phyloP scores from a whole-genome alignment of 1,284 basidiomycete species.

The Chalciporus piperatoides region DNA sequence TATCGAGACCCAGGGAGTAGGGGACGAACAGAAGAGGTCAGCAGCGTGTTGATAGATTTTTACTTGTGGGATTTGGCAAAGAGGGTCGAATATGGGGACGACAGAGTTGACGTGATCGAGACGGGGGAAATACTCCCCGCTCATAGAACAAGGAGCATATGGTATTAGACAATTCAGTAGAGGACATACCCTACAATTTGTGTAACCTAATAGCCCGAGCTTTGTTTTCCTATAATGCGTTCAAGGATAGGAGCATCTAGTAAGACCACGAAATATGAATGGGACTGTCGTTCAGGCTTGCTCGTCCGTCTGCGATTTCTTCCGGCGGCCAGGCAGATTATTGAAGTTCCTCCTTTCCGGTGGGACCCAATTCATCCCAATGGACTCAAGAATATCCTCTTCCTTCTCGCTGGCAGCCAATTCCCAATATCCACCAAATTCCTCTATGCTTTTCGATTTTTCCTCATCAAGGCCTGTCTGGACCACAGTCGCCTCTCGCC shows the following conservation, averaged over 20 bases:
- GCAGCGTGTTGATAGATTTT: slow-evolving; percentile 81
- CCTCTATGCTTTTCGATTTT: slow-evolving; percentile 9
- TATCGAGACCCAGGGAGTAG: background rate
- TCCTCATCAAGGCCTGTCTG: background rate
- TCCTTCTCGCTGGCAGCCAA: slow-evolving; percentile 23
- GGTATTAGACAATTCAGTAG: slow-evolving; percentile 53
- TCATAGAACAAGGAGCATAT: slow-evolving; percentile 77
- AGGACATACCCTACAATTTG: slow-evolving; percentile 8
- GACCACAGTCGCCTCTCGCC: slow-evolving; percentile 25
- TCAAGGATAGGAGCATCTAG: background rate
- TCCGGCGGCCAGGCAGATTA: slow-evolving; percentile 11
- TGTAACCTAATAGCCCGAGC: slow-evolving; percentile 2
- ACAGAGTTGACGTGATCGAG: slow-evolving; percentile 52
- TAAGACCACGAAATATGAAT: background rate
- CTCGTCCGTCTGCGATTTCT: slow-evolving; percentile 6
- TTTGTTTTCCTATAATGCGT: background rate
- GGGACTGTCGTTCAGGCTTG: slow-evolving; percentile 5
- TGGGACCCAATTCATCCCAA: slow-evolving; percentile 28
- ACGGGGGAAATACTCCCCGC: slow-evolving; percentile 61
- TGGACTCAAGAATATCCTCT: slow-evolving; percentile 23
- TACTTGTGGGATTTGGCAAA: slow-evolving; percentile 85
- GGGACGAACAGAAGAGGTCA: slow-evolving; percentile 40
- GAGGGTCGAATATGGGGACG: slow-evolving; percentile 58
- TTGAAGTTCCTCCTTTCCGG: slow-evolving; percentile 29
- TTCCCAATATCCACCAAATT: slow-evolving; percentile 23